A percentile compares a stretch with the other conserved stretches of the same genome.
phyloP scores from a whole-genome alignment of 257 asterid species.

The Handroanthus guayacan region DNA sequence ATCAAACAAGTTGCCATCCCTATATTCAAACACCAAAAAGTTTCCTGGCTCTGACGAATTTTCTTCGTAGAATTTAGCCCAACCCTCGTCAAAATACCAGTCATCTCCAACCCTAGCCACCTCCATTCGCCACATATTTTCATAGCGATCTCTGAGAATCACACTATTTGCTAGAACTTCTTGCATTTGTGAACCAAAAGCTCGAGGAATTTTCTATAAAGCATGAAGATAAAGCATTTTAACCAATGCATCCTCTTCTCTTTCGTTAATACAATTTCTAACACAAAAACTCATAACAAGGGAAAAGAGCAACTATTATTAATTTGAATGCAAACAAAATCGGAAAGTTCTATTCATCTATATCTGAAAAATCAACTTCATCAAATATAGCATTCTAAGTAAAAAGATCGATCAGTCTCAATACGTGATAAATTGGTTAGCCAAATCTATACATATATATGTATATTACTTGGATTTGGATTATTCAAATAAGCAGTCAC shows the following conservation, averaged over 20 bases:
- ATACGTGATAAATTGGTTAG: too few species aligned
- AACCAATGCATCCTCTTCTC: background rate
- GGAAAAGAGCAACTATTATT: too few species aligned
- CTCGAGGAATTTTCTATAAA: conserved; percentile 28
- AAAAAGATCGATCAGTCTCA: too few species aligned
- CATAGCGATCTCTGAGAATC: conserved; percentile 32
- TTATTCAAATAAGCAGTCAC: background rate
- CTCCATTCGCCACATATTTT: conserved; percentile 27
- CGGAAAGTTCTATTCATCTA: too few species aligned
- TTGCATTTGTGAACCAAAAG: background rate
- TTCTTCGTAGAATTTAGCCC: conserved; percentile 36
- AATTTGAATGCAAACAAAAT: too few species aligned
- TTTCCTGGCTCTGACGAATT: conserved; percentile 11
- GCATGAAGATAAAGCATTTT: background rate
- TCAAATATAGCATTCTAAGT: too few species aligned
- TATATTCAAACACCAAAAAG: conserved; percentile 21
- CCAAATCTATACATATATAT: background rate
- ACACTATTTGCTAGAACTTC: background rate
- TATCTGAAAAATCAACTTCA: too few species aligned
- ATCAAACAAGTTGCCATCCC: conserved; percentile 14
- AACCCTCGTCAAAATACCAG: conserved; percentile 36
- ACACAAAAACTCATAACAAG: too few species aligned
- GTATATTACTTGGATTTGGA: background rate
- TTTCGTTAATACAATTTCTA: background rate
- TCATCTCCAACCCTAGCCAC: conserved; percentile 15